These are phyloP conservation scores for Cryptosporidium felis DNA, from an alignment of 169 alveolate species.

Conservation along the genomic window DNA sequence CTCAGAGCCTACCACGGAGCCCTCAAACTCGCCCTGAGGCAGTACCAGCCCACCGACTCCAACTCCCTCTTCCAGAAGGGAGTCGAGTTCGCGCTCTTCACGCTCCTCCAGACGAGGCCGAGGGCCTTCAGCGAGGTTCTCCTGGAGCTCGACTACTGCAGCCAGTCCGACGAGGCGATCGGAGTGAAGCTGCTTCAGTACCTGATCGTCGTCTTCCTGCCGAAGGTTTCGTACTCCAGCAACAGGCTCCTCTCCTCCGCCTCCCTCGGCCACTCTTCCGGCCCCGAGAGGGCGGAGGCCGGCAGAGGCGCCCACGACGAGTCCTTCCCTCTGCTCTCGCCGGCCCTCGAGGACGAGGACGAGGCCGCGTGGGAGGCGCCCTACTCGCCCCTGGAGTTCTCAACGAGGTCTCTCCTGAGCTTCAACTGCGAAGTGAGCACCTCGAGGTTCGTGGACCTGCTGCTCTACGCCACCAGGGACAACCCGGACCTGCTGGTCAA, in stretches of 20 bases:
- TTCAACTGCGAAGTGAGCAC: conserved; percentile 38
- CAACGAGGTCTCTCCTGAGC: conserved; percentile 8
- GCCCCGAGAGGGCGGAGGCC: background rate
- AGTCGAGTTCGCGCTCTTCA: conserved; percentile 31
- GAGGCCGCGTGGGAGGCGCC: background rate
- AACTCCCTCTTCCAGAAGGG: conserved; percentile 15
- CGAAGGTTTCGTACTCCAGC: conserved; percentile 15
- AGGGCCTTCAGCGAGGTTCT: conserved; percentile 17
- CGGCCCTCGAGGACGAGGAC: background rate
- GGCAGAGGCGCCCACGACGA: background rate
- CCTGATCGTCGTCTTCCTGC: conserved; percentile 29
- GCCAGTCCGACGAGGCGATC: conserved; percentile 47
- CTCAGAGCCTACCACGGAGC: conserved; percentile 60
- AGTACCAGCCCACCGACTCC: conserved; percentile 56
- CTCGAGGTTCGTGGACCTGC: conserved; percentile 49
- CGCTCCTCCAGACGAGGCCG: conserved; percentile 17
- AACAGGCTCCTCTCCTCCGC: background rate
- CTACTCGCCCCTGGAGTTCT: conserved; percentile 24
- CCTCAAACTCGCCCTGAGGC: conserved; percentile 34
- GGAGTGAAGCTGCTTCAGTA: conserved; percentile 35
- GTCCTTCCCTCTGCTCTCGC: background rate
- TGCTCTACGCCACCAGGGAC: conserved; percentile 1
- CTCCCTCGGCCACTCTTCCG: too few relatives aligned
- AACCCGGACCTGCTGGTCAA: background rate
- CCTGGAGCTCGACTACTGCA: conserved; percentile 42